phyloP scores from a whole-genome alignment of 1,139 yeast genomes.

The Lodderomyces metapsilosis region DNA sequence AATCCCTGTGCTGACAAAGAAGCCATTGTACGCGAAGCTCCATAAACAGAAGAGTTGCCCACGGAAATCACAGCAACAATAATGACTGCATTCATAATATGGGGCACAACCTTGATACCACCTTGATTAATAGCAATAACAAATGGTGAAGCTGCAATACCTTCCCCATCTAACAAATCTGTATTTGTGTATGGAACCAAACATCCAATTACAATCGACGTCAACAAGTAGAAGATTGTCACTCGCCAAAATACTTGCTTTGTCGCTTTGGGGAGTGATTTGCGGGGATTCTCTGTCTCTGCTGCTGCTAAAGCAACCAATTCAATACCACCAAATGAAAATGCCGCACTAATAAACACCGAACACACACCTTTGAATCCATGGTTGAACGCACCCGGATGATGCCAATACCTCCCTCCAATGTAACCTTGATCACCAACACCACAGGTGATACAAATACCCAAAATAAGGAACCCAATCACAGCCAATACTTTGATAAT shows the following conservation, averaged over 20 bases:
- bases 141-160: conserved; percentile 39
- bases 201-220: conserved; percentile 47
- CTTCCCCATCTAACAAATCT: conserved; percentile 32
- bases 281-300: conserved; percentile 71
- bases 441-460: conserved; percentile 41
- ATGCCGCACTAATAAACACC: conserved; percentile 85
- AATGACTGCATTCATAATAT: conserved; percentile 55
- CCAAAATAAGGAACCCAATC: conserved; percentile 41
- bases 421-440: conserved; percentile 42
- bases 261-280: conserved; percentile 69
- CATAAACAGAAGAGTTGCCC: conserved; percentile 56
- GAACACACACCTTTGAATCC: conserved; percentile 79
- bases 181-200: conserved; percentile 42
- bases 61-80: conserved; percentile 52
- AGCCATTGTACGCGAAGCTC: conserved; percentile 54
- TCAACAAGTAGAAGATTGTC: conserved; percentile 53
- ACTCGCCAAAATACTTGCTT: conserved; percentile 77
- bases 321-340: conserved; percentile 63
- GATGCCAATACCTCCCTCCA: conserved; percentile 41
- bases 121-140: conserved; percentile 41
- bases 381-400: conserved; percentile 50
- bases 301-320: conserved; percentile 81
- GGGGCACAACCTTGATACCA: conserved; percentile 41
- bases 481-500: conserved; percentile 44
- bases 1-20: conserved; percentile 53